Evolutionary conservation across 164 flowering plant species (phyloP).

Genomic region (Akebia trifoliata): DNA sequence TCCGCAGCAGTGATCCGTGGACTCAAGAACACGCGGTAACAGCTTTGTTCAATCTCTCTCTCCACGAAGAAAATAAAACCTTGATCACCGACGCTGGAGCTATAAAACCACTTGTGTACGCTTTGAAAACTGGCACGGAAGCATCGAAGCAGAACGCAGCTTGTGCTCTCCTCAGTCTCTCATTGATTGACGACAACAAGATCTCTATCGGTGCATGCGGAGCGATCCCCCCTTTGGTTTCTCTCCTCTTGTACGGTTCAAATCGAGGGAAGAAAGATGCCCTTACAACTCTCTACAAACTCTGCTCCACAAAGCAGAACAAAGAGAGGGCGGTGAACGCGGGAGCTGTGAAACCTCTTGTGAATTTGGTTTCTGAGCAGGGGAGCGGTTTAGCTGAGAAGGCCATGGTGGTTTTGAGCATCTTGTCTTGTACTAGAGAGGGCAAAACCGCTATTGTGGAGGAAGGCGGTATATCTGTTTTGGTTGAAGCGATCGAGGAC

Average conservation of each 20-base stretch:
- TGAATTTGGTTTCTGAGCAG: conserved; percentile 62
- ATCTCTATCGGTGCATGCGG: conserved; percentile 86
- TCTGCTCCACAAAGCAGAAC: conserved; percentile 60
- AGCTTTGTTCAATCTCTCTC: conserved; percentile 80
- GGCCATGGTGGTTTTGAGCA: conserved; percentile 91
- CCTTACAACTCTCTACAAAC: conserved; percentile 84
- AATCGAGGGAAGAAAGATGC: conserved; percentile 91
- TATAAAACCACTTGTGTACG: conserved; percentile 72
- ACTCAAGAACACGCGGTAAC: conserved; percentile 93
- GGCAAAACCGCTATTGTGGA: conserved; percentile 72
- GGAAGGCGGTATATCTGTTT: conserved; percentile 79
- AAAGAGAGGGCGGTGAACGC: conserved; percentile 90
- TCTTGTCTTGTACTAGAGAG: conserved; percentile 59
- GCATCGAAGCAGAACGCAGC: conserved; percentile 93
- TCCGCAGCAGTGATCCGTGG: conserved; percentile 68
- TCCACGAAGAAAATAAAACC: conserved; percentile 54
- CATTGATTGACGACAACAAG: conserved; percentile 79
- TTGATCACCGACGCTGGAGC: conserved; percentile 56
- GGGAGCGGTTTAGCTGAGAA: conserved; percentile 84
- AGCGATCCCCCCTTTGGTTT: conserved; percentile 87
- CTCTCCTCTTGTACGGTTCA: conserved; percentile 59
- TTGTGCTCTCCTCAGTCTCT: conserved; percentile 71
- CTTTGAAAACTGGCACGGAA: conserved; percentile 85
- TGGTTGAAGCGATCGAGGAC: conserved; percentile 92
- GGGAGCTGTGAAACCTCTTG: conserved; percentile 81